Percentiles rank a stretch among this genome's conserved stretches.
phyloP scores from a whole-genome alignment of 2,329 filamentous ascomycete genomes.

The Colletotrichum euphorbiae region DNA sequence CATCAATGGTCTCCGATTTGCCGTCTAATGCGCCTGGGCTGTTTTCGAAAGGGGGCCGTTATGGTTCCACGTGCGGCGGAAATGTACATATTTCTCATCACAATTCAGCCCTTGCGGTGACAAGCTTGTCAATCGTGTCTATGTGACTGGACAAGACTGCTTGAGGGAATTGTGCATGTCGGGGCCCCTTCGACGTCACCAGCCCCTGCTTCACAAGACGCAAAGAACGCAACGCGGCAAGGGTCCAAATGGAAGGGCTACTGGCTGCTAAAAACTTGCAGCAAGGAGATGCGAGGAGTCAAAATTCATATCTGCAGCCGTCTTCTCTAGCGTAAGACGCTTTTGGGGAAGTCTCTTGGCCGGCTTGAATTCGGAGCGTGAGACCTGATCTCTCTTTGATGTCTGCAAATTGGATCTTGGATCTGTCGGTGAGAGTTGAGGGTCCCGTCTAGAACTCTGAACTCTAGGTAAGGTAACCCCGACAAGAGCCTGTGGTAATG shows the following conservation, averaged over 20 bases:
- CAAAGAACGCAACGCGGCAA: not conserved
- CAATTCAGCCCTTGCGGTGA: not conserved
- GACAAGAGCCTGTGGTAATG: too few relatives aligned
- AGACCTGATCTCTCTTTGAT: too few relatives aligned
- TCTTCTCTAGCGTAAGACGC: too few relatives aligned
- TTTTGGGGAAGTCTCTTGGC: too few relatives aligned
- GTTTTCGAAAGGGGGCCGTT: not conserved
- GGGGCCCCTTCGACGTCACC: constrained; percentile 12
- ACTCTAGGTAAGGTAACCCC: too few relatives aligned
- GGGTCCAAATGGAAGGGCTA: constrained; percentile 10
- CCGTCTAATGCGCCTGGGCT: constrained; percentile 1
- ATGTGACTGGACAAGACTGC: not conserved
- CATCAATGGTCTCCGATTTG: constrained; percentile 10
- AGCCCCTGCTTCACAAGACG: not conserved
- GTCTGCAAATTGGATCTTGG: not conserved
- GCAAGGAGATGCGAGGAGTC: not conserved
- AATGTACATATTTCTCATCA: not conserved
- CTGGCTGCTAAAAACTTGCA: constrained; percentile 4
- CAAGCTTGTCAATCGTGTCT: not conserved
- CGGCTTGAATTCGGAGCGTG: too few relatives aligned
- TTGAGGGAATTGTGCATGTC: not conserved
- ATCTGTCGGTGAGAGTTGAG: not conserved
- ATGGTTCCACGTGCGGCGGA: constrained; percentile 14
- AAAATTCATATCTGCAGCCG: too few relatives aligned
- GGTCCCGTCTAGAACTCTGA: too few relatives aligned